A percentile compares a stretch with the other conserved stretches of the same genome.
These are phyloP conservation scores for Cladorrhinum samala DNA, from an alignment of 495 filamentous ascomycete genomes.

Conservation along the genomic window DNA sequence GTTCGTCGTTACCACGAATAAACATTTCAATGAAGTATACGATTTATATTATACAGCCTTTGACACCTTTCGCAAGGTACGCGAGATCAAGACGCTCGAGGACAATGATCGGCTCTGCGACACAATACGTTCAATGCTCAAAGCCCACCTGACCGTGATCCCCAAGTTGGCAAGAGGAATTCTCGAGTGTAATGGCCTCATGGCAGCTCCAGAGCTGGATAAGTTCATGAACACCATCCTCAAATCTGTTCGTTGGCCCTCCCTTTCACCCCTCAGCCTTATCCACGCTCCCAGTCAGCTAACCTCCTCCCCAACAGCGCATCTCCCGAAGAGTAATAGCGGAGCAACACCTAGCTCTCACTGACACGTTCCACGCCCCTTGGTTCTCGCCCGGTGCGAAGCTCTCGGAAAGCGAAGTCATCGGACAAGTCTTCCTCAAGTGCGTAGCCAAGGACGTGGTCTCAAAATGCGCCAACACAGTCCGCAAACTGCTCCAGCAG, in stretches of 20 bases:
- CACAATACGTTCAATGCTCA: constrained; percentile 68
- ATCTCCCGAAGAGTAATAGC: constrained; percentile 96
- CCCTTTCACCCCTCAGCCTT: neutral
- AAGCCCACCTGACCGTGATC: constrained; percentile 87
- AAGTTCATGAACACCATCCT: constrained; percentile 92
- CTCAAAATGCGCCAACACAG: constrained; percentile 67
- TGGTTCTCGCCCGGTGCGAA: constrained; percentile 86
- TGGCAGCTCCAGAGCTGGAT: constrained; percentile 74
- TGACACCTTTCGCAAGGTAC: constrained; percentile 75
- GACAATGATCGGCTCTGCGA: constrained; percentile 90
- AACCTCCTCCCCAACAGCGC: constrained; percentile 43
- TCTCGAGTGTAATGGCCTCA: constrained; percentile 73
- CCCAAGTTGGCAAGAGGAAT: constrained; percentile 92
- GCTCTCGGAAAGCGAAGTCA: constrained; percentile 71
- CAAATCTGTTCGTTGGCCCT: constrained; percentile 61
- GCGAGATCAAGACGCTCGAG: constrained; percentile 75
- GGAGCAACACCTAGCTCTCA: constrained; percentile 94
- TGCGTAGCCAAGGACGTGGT: constrained; percentile 91
- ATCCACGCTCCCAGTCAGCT: too few species aligned
- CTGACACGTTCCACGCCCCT: constrained; percentile 87
- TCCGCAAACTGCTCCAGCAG: constrained; percentile 60
- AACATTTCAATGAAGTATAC: constrained; percentile 88
- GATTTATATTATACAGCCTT: constrained; percentile 96
- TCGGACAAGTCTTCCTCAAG: constrained; percentile 91
- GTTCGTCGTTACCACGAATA: constrained; percentile 94